Evolutionary conservation across 192 early-diverging fungal species (phyloP).

Genomic region (Coemansia sp.): DNA sequence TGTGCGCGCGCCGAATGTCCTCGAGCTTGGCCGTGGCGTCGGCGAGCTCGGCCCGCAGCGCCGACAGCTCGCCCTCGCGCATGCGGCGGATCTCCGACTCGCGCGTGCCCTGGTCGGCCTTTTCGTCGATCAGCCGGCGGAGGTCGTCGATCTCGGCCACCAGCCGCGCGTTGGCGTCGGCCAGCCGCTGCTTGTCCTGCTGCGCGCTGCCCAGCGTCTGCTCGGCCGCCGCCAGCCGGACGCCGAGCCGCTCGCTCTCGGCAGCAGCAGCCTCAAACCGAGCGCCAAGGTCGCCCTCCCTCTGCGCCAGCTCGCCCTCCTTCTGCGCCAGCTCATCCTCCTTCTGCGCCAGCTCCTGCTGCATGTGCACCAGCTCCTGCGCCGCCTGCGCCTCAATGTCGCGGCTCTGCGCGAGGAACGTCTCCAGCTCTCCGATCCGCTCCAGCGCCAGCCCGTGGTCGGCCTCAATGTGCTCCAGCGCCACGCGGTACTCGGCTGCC

Average conservation of each 20-base stretch:
- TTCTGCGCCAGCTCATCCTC: conserved; percentile 24
- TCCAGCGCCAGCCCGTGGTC: conserved; percentile 27
- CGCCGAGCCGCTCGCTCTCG: conserved; percentile 16
- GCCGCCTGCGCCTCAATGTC: conserved; percentile 22
- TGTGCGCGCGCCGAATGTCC: conserved; percentile 51
- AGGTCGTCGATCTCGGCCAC: conserved; percentile 57
- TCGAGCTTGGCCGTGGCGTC: conserved; percentile 54
- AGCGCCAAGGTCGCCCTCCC: conserved; percentile 1
- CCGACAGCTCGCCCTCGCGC: conserved; percentile 60
- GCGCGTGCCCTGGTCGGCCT: conserved; percentile 61
- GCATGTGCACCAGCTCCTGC: conserved; percentile 21
- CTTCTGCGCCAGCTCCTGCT: conserved; percentile 16
- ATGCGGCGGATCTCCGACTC: conserved; percentile 58
- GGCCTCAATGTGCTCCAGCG: conserved; percentile 27
- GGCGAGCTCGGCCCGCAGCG: conserved; percentile 56
- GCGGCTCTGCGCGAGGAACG: conserved; percentile 20
- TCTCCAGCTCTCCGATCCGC: conserved; percentile 27
- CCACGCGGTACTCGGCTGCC: conserved; percentile 37
- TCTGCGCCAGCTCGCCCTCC: neutral
- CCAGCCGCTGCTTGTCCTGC: conserved; percentile 42
- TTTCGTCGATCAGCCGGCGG: conserved; percentile 57
- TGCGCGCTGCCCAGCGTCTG: conserved; percentile 33
- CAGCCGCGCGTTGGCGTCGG: conserved; percentile 40
- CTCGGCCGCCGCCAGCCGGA: conserved; percentile 61
- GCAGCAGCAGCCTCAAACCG: neutral